Evolutionary conservation across 352 stramenopile species (phyloP).

Genomic region (Pythium sp.): DNA sequence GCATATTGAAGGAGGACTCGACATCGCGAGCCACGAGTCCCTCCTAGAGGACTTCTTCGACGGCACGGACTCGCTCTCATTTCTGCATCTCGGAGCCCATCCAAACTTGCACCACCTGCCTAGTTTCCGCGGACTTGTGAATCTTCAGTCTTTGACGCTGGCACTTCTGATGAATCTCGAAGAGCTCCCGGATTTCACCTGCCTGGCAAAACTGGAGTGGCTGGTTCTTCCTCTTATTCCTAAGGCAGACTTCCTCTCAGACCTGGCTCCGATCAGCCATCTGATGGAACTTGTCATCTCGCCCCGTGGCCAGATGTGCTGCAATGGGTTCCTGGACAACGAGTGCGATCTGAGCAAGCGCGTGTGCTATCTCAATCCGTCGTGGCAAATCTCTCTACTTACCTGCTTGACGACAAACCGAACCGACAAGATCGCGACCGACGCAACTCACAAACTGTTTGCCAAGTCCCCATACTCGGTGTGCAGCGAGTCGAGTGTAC

Average conservation of each 20-base stretch:
- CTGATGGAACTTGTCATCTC: slow-evolving; percentile 6
- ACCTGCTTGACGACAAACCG: too few species aligned
- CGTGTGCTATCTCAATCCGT: neutral
- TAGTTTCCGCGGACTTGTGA: neutral
- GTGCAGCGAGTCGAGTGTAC: neutral
- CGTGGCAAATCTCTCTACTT: too few species aligned
- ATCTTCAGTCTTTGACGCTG: neutral
- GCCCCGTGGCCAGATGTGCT: slow-evolving; percentile 3
- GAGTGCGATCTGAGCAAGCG: slow-evolving; percentile 12
- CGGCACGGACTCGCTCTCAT: neutral
- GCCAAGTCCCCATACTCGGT: neutral
- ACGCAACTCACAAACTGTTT: neutral
- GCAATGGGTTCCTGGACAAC: slow-evolving; percentile 17
- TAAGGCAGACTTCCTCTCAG: neutral
- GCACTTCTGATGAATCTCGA: neutral
- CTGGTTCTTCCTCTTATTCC: neutral
- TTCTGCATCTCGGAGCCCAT: neutral
- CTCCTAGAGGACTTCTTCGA: neutral
- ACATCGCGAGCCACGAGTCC: neutral
- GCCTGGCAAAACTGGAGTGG: neutral
- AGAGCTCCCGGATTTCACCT: neutral
- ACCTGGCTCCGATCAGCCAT: slow-evolving; percentile 1
- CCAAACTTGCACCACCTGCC: neutral
- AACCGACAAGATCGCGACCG: slow-evolving; percentile 3
- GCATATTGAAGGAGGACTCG: neutral